These are phyloP conservation scores for Nakaseomyces kungkrabaensis DNA, from an alignment of 1,139 yeast genomes.

Conservation along the genomic window DNA sequence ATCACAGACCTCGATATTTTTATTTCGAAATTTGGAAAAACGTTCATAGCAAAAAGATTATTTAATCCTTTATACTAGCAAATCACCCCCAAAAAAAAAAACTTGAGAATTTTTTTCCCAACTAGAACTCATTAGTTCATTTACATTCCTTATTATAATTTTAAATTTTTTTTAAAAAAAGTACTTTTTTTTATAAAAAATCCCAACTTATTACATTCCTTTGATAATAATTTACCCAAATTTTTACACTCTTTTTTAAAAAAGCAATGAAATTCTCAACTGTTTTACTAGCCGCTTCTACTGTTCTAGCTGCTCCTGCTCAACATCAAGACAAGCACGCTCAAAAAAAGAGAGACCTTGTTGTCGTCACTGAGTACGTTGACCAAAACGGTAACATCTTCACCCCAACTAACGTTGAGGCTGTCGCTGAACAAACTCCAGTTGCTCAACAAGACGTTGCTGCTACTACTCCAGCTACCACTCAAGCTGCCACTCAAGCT, in stretches of 20 bases:
- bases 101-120: background rate
- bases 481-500: constrained; percentile 12
- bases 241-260: background rate
- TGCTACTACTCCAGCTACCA: constrained; percentile 7
- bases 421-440: constrained; percentile 7
- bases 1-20: too few species aligned
- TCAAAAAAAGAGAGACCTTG: constrained; percentile 43
- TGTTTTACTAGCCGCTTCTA: constrained; percentile 15
- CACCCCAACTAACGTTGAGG: constrained; percentile 16
- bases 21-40: too few species aligned
- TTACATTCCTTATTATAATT: background rate
- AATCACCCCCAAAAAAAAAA: background rate
- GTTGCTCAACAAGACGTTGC: constrained; percentile 11
- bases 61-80: too few species aligned
- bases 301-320: constrained; percentile 26
- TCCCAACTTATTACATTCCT: constrained; percentile 3
- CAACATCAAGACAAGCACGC: constrained; percentile 48
- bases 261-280: constrained; percentile 1
- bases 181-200: background rate
- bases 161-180: background rate
- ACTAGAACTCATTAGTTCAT: background rate
- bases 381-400: constrained; percentile 32
- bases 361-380: constrained; percentile 42
- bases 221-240: background rate
- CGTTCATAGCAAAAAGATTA: too few species aligned